phyloP scores from a whole-genome alignment of 441 rosid species.

The Erodium chrysanthum region DNA sequence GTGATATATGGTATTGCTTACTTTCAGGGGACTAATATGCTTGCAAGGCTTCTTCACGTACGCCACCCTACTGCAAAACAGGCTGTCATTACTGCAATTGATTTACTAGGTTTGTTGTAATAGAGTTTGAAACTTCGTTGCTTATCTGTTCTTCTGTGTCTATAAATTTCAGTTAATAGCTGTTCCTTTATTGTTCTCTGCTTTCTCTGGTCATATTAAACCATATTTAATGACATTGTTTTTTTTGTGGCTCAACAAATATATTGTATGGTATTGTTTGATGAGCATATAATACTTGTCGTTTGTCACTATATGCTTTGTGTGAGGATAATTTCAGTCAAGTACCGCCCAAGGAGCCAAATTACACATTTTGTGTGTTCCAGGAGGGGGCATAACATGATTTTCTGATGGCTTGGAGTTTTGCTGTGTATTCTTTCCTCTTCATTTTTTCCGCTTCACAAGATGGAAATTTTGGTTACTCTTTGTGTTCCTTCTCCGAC shows the following conservation, averaged over 20 bases:
- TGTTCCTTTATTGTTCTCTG: background rate
- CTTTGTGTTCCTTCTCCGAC: background rate
- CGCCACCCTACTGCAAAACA: conserved; percentile 90
- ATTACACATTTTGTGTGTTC: too few species aligned
- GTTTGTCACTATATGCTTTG: background rate
- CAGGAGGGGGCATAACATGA: background rate
- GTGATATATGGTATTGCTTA: conserved; percentile 17
- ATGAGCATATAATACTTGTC: background rate
- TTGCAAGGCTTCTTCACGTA: conserved; percentile 95
- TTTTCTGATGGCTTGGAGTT: background rate
- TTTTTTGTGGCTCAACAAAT: background rate
- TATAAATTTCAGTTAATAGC: background rate
- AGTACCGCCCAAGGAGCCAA: background rate
- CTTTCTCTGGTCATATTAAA: background rate
- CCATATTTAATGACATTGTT: background rate
- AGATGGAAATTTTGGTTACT: background rate
- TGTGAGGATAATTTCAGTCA: background rate
- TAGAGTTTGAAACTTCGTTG: background rate
- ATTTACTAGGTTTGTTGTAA: conserved; percentile 72
- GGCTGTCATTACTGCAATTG: conserved; percentile 98
- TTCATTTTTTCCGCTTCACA: background rate
- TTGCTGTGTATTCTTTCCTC: background rate
- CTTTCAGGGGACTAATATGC: conserved; percentile 97
- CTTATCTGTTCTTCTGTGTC: background rate
- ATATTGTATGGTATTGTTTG: background rate